A percentile compares a stretch with the other conserved stretches of the same genome.
These are phyloP conservation scores for Styphnolobium japonicum DNA, from an alignment of 306 rosid genomes.

Conservation along the genomic window DNA sequence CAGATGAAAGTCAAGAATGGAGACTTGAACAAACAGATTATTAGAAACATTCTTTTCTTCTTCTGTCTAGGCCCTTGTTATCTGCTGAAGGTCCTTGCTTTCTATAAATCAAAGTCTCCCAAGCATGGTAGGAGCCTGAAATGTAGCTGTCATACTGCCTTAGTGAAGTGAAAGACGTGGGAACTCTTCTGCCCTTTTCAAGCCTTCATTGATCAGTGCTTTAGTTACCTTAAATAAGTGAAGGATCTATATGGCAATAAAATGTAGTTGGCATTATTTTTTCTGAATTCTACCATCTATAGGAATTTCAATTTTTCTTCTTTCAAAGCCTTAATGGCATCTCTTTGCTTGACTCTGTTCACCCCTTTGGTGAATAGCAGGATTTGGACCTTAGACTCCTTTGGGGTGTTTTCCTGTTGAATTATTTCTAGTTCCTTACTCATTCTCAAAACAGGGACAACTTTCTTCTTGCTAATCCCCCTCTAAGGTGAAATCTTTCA, in stretches of 20 bases:
- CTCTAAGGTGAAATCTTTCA: not conserved
- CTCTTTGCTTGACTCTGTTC: not conserved
- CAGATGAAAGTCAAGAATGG: not conserved
- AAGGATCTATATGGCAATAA: not conserved
- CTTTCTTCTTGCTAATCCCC: not conserved
- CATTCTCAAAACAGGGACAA: not conserved
- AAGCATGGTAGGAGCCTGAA: not conserved
- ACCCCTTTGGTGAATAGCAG: not conserved
- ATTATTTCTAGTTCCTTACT: not conserved
- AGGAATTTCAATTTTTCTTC: not conserved
- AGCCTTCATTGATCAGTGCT: not conserved
- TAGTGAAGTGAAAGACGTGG: not conserved
- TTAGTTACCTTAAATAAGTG: not conserved
- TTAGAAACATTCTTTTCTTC: not conserved
- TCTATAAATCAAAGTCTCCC: no score
- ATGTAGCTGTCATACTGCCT: not conserved
- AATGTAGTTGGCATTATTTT: not conserved
- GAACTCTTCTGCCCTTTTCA: not conserved
- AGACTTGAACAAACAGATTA: not conserved
- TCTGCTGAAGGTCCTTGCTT: no score
- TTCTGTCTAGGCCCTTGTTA: not conserved
- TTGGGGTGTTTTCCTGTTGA: not conserved
- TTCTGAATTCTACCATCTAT: not conserved
- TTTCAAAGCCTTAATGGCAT: not conserved
- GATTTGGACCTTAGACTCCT: not conserved